These are phyloP conservation scores for Gossypium longicalyx DNA, from an alignment of 345 rosid genomes.

Conservation along the genomic window DNA sequence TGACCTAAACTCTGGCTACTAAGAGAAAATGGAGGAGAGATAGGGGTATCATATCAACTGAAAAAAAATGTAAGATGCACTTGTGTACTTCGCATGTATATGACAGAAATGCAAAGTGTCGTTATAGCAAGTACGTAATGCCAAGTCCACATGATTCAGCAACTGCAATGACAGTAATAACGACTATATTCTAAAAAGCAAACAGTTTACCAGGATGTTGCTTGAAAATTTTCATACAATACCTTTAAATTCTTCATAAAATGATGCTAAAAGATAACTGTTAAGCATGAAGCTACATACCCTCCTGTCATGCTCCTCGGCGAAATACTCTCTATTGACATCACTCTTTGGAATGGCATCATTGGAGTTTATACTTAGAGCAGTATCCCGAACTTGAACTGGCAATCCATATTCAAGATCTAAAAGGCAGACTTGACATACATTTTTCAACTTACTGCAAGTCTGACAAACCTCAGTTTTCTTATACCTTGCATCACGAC, in stretches of 20 bases:
- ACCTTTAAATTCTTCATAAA: background rate
- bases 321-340: conserved; percentile 85
- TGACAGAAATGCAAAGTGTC: background rate
- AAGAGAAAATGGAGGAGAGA: background rate
- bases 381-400: conserved; percentile 89
- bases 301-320: conserved; percentile 92
- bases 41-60: background rate
- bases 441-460: conserved; percentile 89
- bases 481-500: conserved; percentile 85
- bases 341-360: conserved; percentile 91
- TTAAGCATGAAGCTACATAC: conserved; percentile 31
- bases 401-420: conserved; percentile 96
- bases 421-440: conserved; percentile 93
- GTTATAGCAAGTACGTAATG: background rate
- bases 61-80: background rate
- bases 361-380: conserved; percentile 68
- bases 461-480: conserved; percentile 92
- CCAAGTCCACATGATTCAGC: background rate
- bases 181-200: background rate
- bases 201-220: conserved; percentile 1
- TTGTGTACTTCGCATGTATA: background rate
- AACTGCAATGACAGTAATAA: background rate
- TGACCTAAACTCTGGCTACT: background rate
- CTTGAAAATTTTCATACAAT: background rate
- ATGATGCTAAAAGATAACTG: background rate